Evolutionary conservation across 176 grass and related monocot genomes (phyloP).

Genomic region (Oryza glaberrima): DNA sequence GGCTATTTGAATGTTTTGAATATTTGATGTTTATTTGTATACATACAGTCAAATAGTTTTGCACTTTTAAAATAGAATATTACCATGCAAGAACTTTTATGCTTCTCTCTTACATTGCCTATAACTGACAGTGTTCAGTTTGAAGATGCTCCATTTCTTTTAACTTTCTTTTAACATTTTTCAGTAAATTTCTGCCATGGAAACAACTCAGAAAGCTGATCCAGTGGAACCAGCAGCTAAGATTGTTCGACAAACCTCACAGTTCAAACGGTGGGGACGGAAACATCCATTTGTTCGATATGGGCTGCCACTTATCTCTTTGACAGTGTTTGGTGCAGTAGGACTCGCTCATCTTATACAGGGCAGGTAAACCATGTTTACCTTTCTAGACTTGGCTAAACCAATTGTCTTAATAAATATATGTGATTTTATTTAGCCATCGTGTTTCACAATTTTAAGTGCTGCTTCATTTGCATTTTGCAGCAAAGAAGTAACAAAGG

Average conservation of each 20-base stretch:
- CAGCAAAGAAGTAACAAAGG: constrained; percentile 93
- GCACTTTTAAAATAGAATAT: neutral
- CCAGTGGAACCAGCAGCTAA: constrained; percentile 39
- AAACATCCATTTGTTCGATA: constrained; percentile 83
- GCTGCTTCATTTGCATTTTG: constrained; percentile 18
- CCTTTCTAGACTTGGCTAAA: constrained; percentile 14
- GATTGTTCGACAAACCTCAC: constrained; percentile 48
- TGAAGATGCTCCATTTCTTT: neutral
- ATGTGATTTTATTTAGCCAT: constrained; percentile 1
- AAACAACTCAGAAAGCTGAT: constrained; percentile 49
- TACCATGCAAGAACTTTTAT: neutral
- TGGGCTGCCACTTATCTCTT: constrained; percentile 82
- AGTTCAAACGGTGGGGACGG: constrained; percentile 77
- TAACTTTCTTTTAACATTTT: neutral
- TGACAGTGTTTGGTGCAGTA: constrained; percentile 86
- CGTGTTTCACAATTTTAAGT: constrained; percentile 32
- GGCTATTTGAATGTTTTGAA: neutral
- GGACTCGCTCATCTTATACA: constrained; percentile 89
- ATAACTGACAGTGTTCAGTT: neutral
- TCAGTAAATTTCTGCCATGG: constrained; percentile 35
- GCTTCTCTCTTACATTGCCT: neutral
- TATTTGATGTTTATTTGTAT: neutral
- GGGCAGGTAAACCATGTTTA: constrained; percentile 60
- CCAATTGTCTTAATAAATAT: neutral
- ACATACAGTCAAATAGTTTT: neutral